These are phyloP conservation scores for Irpex lacteus DNA, from an alignment of 1,284 basidiomycete genomes.

Conservation along the genomic window DNA sequence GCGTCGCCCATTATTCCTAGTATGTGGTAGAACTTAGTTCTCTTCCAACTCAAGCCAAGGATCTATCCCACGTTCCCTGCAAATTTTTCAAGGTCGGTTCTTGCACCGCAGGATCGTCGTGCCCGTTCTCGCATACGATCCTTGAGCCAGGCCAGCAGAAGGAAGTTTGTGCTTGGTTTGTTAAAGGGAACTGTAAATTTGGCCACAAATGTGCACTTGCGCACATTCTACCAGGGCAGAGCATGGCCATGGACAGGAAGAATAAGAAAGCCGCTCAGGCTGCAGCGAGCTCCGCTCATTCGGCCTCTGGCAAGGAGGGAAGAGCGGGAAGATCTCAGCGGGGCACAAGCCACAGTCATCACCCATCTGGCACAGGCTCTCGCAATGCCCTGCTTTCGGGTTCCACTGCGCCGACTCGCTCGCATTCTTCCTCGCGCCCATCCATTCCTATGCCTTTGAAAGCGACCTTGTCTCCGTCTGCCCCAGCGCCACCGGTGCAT, in stretches of 20 bases:
- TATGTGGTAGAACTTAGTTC: constrained; percentile 2
- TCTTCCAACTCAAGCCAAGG: constrained; percentile 55
- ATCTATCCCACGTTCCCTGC: constrained; percentile 95
- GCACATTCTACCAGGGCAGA: constrained; percentile 92
- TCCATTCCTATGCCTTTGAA: constrained; percentile 67
- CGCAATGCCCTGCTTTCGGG: constrained; percentile 51
- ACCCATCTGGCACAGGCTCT: constrained; percentile 23
- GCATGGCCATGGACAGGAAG: constrained; percentile 94
- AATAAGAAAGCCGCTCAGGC: constrained; percentile 96
- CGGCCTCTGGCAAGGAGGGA: constrained; percentile 31
- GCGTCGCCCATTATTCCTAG: constrained; percentile 16
- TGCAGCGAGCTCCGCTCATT: constrained; percentile 48
- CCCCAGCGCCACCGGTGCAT: constrained; percentile 73
- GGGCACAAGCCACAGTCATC: constrained; percentile 17
- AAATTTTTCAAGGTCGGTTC: constrained; percentile 95
- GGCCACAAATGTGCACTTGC: constrained; percentile 96
- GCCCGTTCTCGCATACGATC: constrained; percentile 85
- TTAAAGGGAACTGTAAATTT: constrained; percentile 96
- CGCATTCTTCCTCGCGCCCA: constrained; percentile 46
- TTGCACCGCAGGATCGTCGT: constrained; percentile 93
- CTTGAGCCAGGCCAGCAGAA: constrained; percentile 79
- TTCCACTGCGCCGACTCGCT: constrained; percentile 49
- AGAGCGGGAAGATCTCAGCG: constrained; percentile 21
- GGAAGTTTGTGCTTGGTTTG: constrained; percentile 93
- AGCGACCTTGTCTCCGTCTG: constrained; percentile 69